phyloP scores from a whole-genome alignment of 148 eudicot species.

The Camellia japonica region DNA sequence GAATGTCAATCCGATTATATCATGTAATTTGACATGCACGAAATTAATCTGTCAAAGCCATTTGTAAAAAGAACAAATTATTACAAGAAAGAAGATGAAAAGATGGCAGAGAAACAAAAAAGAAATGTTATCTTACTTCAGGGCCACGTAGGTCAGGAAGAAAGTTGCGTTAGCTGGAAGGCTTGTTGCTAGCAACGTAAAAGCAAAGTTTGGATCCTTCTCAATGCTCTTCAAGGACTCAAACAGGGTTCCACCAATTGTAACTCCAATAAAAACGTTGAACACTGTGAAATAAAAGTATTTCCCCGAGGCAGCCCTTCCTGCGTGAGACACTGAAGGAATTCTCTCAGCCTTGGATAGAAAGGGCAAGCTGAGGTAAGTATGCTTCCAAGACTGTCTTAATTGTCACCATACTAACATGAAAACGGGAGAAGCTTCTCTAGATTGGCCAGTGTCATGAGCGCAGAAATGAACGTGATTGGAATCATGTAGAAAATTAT shows the following conservation, averaged over 20 bases:
- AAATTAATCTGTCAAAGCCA: no score
- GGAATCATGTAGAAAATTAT: conserved; percentile 80
- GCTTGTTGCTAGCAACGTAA: conserved; percentile 40
- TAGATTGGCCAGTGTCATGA: conserved; percentile 61
- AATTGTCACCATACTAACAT: conserved; percentile 13
- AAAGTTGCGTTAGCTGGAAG: conserved; percentile 84
- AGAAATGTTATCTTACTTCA: conserved; percentile 54
- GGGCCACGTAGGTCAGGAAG: conserved; percentile 89
- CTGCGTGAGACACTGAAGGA: conserved; percentile 64
- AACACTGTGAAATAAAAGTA: conserved; percentile 80
- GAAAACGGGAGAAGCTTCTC: conserved; percentile 64
- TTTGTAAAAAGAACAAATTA: no score
- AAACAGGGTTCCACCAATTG: conserved; percentile 66
- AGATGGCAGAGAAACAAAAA: neutral
- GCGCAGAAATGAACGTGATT: conserved; percentile 63
- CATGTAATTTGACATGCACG: no score
- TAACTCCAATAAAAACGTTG: conserved; percentile 87
- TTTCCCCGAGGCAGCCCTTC: conserved; percentile 88
- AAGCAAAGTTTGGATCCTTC: conserved; percentile 28
- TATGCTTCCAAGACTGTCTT: conserved; percentile 38
- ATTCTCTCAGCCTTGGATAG: conserved; percentile 82
- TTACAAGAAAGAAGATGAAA: neutral
- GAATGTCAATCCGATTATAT: no score
- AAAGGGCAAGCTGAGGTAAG: conserved; percentile 83
- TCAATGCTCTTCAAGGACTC: conserved; percentile 39